phyloP scores from a whole-genome alignment of 2,329 filamentous ascomycete species.

The Fusarium sulawesiense region DNA sequence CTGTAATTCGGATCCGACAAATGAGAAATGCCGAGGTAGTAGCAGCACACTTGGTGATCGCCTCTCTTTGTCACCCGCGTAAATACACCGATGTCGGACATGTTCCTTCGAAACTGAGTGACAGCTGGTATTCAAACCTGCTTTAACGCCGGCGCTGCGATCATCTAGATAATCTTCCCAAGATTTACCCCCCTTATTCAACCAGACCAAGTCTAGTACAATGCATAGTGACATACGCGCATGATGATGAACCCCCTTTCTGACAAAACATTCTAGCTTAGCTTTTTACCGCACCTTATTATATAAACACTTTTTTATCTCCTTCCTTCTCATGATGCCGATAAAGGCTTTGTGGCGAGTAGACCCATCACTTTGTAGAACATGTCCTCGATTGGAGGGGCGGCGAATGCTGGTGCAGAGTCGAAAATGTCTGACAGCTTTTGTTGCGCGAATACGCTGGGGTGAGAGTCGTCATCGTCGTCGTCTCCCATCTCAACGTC shows the following conservation, averaged over 20 bases:
- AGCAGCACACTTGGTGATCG: constrained; percentile 35
- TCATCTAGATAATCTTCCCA: constrained; percentile 13
- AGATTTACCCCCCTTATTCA: constrained; percentile 9
- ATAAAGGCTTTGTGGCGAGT: constrained; percentile 67
- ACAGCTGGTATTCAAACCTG: constrained; percentile 26
- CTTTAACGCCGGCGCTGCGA: constrained; percentile 34
- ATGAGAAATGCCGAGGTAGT: constrained; percentile 31
- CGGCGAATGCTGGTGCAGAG: constrained; percentile 73
- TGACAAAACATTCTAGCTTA: constrained; percentile 23
- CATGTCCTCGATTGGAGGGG: constrained; percentile 78
- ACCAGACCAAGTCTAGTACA: constrained; percentile 35
- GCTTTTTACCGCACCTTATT: constrained; percentile 20
- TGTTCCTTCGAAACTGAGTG: constrained; percentile 13
- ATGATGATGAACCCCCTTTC: constrained; percentile 2
- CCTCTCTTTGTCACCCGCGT: constrained; percentile 14
- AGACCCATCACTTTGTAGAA: constrained; percentile 76
- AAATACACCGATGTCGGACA: constrained; percentile 27
- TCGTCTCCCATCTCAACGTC: constrained; percentile 60
- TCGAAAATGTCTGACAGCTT: constrained; percentile 78
- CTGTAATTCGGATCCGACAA: constrained; percentile 25
- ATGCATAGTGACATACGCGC: constrained; percentile 24
- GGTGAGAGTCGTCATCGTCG: constrained; percentile 63
- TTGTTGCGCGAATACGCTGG: constrained; percentile 74
- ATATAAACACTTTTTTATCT: constrained; percentile 25
- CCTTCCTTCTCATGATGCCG: constrained; percentile 37